phyloP scores from a whole-genome alignment of 805 yeast genomes.

The Kodamaea fukazawae region DNA sequence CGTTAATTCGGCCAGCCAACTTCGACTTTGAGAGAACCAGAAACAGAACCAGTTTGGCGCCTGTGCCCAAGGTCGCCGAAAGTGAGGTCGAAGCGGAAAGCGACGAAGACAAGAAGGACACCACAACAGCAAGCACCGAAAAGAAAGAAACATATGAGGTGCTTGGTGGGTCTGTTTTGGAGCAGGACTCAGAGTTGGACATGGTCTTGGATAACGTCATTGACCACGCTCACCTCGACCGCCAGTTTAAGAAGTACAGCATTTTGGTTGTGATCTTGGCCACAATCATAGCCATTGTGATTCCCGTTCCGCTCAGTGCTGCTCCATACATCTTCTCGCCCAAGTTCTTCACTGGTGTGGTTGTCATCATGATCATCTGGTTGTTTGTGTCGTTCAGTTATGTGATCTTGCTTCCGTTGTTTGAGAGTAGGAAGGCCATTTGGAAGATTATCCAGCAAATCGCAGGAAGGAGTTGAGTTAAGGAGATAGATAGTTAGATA shows the following conservation, averaged over 20 bases:
- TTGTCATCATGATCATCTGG: constrained; percentile 33
- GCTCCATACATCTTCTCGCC: constrained; percentile 31
- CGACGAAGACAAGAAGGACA: too few species aligned
- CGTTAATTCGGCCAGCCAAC: constrained; percentile 38
- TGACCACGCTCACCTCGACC: constrained; percentile 23
- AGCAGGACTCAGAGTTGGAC: constrained; percentile 12
- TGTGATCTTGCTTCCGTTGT: constrained; percentile 28
- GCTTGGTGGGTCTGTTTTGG: not conserved
- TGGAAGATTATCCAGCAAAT: constrained; percentile 8
- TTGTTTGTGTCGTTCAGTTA: constrained; percentile 29
- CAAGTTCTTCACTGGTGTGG: constrained; percentile 29
- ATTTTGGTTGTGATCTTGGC: constrained; percentile 21
- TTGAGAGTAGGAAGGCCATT: constrained; percentile 21
- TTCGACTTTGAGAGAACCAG: constrained; percentile 35
- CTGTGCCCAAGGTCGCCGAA: constrained; percentile 3
- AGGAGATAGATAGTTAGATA: too few species aligned
- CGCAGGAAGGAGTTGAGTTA: not conserved
- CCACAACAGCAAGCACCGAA: not conserved
- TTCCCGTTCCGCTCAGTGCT: constrained; percentile 34
- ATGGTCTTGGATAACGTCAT: constrained; percentile 22
- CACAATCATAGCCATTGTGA: constrained; percentile 23
- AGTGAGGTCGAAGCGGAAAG: not conserved
- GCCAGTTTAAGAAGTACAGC: constrained; percentile 28
- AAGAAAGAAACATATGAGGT: constrained; percentile 5
- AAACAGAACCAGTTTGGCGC: constrained; percentile 29